phyloP scores from a whole-genome alignment of 1,139 yeast species.

The Blastobotrys proliferans region DNA sequence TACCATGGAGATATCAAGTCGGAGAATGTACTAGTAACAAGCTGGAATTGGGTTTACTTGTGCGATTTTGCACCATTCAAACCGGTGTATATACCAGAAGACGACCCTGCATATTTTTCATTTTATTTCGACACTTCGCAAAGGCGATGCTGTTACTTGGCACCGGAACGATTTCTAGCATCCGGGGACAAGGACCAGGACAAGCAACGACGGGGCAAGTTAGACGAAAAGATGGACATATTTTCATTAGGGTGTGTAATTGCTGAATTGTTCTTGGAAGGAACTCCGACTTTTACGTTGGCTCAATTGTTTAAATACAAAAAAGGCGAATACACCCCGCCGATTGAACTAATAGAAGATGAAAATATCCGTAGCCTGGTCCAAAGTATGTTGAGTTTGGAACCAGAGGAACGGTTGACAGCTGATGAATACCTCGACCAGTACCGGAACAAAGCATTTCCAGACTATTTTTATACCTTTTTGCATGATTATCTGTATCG shows the following conservation, averaged over 20 bases:
- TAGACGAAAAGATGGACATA: slow-evolving; percentile 76
- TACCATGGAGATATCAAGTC: slow-evolving; percentile 90
- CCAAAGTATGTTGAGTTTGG: slow-evolving; percentile 54
- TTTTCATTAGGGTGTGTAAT: slow-evolving; percentile 88
- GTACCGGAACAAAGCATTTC: slow-evolving; percentile 53
- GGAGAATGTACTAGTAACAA: slow-evolving; percentile 80
- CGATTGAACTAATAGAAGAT: slow-evolving; percentile 52
- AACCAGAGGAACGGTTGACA: slow-evolving; percentile 56
- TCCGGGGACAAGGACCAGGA: slow-evolving; percentile 30
- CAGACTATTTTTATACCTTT: slow-evolving; percentile 65
- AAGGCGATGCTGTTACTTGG: slow-evolving; percentile 82
- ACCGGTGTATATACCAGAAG: slow-evolving; percentile 85
- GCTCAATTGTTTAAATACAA: slow-evolving; percentile 84
- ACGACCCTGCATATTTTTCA: slow-evolving; percentile 90
- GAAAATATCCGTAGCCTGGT: slow-evolving; percentile 50
- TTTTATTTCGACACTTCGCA: slow-evolving; percentile 90
- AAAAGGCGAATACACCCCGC: slow-evolving; percentile 62
- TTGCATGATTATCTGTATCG: slow-evolving; percentile 61
- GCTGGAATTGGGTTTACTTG: slow-evolving; percentile 83
- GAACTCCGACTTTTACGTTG: slow-evolving; percentile 77
- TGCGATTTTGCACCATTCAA: slow-evolving; percentile 83
- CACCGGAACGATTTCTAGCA: slow-evolving; percentile 81
- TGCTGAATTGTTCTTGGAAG: slow-evolving; percentile 84
- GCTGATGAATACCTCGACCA: slow-evolving; percentile 52
- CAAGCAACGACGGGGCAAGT: slow-evolving; percentile 36